These are phyloP conservation scores for Antitrichia curtipendula DNA, from an alignment of 225 moss, liverwort and hornwort genomes.

Conservation along the genomic window DNA sequence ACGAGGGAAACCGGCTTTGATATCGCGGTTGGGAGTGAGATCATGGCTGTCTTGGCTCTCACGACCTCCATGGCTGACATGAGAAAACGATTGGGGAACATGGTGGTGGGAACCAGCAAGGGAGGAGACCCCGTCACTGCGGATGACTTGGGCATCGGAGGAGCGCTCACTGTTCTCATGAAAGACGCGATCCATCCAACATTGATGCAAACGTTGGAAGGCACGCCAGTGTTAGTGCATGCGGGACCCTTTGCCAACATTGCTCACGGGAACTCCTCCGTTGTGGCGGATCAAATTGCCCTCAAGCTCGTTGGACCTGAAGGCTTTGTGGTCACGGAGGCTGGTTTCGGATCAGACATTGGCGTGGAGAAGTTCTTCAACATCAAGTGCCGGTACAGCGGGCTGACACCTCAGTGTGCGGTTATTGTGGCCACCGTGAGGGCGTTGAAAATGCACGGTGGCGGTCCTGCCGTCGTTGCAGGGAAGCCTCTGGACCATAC, in stretches of 20 bases:
- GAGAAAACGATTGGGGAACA: slow-evolving; percentile 78
- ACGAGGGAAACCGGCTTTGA: slow-evolving; percentile 91
- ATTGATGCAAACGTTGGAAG: slow-evolving; percentile 92
- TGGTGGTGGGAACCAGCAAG: slow-evolving; percentile 87
- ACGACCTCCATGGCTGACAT: slow-evolving; percentile 83
- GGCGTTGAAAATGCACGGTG: slow-evolving; percentile 97
- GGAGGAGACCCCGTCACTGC: slow-evolving; percentile 81
- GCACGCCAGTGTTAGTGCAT: slow-evolving; percentile 86
- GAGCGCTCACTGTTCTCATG: slow-evolving; percentile 97
- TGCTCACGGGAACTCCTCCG: slow-evolving; percentile 91
- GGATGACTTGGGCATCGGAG: slow-evolving; percentile 82
- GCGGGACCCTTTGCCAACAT: slow-evolving; percentile 97
- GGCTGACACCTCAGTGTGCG: slow-evolving; percentile 78
- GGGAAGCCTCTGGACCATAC: slow-evolving; percentile 86
- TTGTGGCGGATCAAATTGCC: slow-evolving; percentile 93
- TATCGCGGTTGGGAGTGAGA: slow-evolving; percentile 94
- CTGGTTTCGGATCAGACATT: slow-evolving; percentile 92
- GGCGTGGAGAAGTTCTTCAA: slow-evolving; percentile 97
- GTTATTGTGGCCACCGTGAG: slow-evolving; percentile 91
- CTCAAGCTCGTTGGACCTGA: slow-evolving; percentile 65
- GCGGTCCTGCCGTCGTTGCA: slow-evolving; percentile 87
- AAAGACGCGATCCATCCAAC: slow-evolving; percentile 90
- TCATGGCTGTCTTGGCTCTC: slow-evolving; percentile 91
- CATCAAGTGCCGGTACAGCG: slow-evolving; percentile 90
- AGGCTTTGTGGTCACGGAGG: slow-evolving; percentile 90